These are phyloP conservation scores for Auricularia heimuer DNA, from an alignment of 768 basidiomycete genomes.

Conservation along the genomic window DNA sequence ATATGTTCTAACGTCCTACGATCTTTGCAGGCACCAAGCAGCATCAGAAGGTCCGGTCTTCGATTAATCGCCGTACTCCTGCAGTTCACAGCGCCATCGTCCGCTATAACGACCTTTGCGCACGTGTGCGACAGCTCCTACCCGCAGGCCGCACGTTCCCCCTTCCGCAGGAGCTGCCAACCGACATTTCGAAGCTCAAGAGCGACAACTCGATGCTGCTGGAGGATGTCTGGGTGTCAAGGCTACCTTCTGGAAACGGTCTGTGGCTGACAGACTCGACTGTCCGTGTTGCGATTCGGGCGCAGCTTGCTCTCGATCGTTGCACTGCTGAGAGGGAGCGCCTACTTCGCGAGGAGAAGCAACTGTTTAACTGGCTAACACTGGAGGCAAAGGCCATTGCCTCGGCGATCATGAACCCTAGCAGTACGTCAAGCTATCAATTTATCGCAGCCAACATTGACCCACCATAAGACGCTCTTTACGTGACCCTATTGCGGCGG, in stretches of 20 bases:
- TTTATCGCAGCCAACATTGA: no score
- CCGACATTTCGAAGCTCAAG: slow-evolving; percentile 15
- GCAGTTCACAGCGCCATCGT: slow-evolving; percentile 21
- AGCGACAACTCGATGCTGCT: slow-evolving; percentile 17
- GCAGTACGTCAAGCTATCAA: no score
- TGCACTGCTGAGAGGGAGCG: slow-evolving; percentile 23
- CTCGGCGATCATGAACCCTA: no score
- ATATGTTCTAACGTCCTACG: not conserved
- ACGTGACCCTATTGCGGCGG: no score
- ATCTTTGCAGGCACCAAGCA: slow-evolving; percentile 22
- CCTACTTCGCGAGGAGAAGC: slow-evolving; percentile 22
- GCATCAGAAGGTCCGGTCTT: slow-evolving; percentile 21
- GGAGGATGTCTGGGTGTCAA: slow-evolving; percentile 29
- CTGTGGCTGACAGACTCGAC: slow-evolving; percentile 26
- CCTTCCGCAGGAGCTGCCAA: slow-evolving; percentile 24
- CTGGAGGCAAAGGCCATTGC: slow-evolving; percentile 11
- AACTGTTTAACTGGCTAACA: slow-evolving; percentile 27
- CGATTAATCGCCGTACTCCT: slow-evolving; percentile 23
- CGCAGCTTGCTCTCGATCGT: slow-evolving; percentile 18
- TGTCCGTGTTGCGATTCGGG: slow-evolving; percentile 22
- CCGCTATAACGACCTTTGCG: slow-evolving; percentile 22
- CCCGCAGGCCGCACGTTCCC: slow-evolving; percentile 20
- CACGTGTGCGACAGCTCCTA: slow-evolving; percentile 15
- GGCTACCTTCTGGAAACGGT: slow-evolving; percentile 9
- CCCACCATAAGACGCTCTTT: no score